Conservation (phyloP, 1,284 basidiomycete species). For the Cutaneotrichosporon daszewskae region DNA sequence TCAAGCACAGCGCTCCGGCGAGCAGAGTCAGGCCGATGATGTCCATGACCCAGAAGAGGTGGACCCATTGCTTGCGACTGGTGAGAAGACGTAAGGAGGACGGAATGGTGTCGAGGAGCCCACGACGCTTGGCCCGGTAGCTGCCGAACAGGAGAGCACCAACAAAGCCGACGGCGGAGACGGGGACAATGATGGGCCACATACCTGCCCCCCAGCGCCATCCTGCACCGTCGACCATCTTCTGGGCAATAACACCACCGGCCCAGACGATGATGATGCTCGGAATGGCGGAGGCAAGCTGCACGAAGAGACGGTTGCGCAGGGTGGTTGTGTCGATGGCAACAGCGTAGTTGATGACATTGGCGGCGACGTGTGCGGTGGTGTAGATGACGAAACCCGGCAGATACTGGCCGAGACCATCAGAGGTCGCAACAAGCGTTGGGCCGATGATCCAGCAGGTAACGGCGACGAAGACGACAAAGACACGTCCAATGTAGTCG, state of each 20-base stretch:
- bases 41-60: conserved; percentile 49
- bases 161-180: conserved; percentile 39
- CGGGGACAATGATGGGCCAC: conserved; percentile 49
- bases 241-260: conserved; percentile 7
- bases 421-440: conserved; percentile 41
- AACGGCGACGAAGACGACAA: conserved; percentile 41
- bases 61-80: conserved; percentile 15
- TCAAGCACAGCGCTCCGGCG: conserved; percentile 38
- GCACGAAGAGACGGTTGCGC: conserved; percentile 47
- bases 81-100: conserved; percentile 26
- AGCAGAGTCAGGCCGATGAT: conserved; percentile 44
- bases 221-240: conserved; percentile 21
- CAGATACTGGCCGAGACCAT: conserved; percentile 36
- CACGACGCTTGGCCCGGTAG: conserved; percentile 26
- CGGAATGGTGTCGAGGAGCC: conserved; percentile 32
- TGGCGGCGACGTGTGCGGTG: conserved; percentile 17
- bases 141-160: conserved; percentile 33
- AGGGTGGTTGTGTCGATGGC: conserved; percentile 48
- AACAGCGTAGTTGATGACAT: conserved; percentile 44
- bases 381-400: conserved; percentile 43
- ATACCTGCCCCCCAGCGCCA: conserved; percentile 50
- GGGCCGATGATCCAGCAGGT: conserved; percentile 46
- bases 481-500: conserved; percentile 46
- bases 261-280: conserved; percentile 26
- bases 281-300: conserved; percentile 34